Evolutionary conservation across 169 alveolate species (phyloP).

Genomic region (Cryptosporidium canis): DNA sequence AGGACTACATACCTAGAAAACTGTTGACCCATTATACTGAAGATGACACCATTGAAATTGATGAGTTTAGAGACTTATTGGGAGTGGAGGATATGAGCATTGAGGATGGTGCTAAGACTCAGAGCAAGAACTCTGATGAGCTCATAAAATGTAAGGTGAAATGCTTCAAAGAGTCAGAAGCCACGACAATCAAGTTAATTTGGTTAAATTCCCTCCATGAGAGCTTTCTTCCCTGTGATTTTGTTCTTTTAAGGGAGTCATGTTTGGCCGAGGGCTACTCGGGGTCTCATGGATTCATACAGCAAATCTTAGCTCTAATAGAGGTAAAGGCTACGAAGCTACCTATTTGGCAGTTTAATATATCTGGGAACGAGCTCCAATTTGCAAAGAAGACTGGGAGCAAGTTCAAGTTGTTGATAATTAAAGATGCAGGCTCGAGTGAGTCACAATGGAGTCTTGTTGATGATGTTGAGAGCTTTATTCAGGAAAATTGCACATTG

Average conservation of each 20-base stretch:
- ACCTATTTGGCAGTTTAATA: constrained; percentile 70
- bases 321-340: constrained; percentile 65
- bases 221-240: constrained; percentile 52
- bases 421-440: constrained; percentile 64
- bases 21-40: not conserved
- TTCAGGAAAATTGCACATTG: not conserved
- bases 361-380: constrained; percentile 28
- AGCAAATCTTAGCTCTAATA: constrained; percentile 33
- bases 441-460: constrained; percentile 52
- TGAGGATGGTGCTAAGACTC: not conserved
- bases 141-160: constrained; percentile 24
- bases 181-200: not conserved
- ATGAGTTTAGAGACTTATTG: not conserved
- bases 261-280: not conserved
- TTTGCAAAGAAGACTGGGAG: not conserved
- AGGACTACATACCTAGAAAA: constrained; percentile 22
- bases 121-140: not conserved
- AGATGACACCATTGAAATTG: not conserved
- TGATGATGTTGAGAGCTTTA: not conserved
- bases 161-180: constrained; percentile 32
- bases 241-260: constrained; percentile 19
- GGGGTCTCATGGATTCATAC: not conserved
- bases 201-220: constrained; percentile 49
- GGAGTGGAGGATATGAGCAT: constrained; percentile 31
- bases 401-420: constrained; percentile 24